Evolutionary conservation across 2,329 filamentous ascomycete genomes (phyloP).

Genomic region (Dactylonectria macrodidyma): DNA sequence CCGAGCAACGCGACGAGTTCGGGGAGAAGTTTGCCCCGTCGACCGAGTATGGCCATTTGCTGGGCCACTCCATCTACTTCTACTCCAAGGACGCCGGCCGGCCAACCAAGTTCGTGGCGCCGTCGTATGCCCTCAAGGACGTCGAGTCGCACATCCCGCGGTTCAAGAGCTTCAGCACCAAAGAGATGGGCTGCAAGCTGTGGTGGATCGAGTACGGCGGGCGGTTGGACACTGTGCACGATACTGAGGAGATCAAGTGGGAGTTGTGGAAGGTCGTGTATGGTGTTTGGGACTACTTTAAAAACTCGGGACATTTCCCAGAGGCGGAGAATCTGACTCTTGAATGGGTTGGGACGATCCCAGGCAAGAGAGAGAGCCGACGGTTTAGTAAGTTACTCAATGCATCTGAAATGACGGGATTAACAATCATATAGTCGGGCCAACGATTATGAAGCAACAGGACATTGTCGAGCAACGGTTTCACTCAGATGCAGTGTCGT

Average conservation of each 20-base stretch:
- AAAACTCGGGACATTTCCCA: conserved; percentile 45
- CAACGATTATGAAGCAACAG: conserved; percentile 44
- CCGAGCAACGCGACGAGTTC: conserved; percentile 43
- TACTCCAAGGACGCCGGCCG: conserved; percentile 44
- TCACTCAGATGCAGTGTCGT: conserved; percentile 42
- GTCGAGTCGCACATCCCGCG: conserved; percentile 42
- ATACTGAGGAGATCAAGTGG: conserved; percentile 48
- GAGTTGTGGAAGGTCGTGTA: conserved; percentile 47
- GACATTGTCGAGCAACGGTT: conserved; percentile 46
- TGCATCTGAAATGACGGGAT: neutral
- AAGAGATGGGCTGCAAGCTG: conserved; percentile 45
- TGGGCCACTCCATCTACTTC: conserved; percentile 48
- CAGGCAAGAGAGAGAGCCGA: conserved; percentile 44
- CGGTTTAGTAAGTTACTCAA: conserved; percentile 38
- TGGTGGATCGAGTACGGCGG: conserved; percentile 49
- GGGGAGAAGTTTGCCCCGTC: conserved; percentile 44
- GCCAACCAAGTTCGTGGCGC: conserved; percentile 42
- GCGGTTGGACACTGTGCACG: conserved; percentile 44
- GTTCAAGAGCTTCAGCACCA: conserved; percentile 45
- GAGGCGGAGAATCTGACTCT: conserved; percentile 45
- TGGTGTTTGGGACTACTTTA: conserved; percentile 46
- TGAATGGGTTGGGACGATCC: conserved; percentile 46
- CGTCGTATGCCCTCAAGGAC: conserved; percentile 43
- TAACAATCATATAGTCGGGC: conserved; percentile 34
- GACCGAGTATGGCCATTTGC: conserved; percentile 44